Percentiles rank a stretch among this genome's conserved stretches.
phyloP scores from a whole-genome alignment of 768 basidiomycete genomes.

The Erythrobasidium yunnanense region DNA sequence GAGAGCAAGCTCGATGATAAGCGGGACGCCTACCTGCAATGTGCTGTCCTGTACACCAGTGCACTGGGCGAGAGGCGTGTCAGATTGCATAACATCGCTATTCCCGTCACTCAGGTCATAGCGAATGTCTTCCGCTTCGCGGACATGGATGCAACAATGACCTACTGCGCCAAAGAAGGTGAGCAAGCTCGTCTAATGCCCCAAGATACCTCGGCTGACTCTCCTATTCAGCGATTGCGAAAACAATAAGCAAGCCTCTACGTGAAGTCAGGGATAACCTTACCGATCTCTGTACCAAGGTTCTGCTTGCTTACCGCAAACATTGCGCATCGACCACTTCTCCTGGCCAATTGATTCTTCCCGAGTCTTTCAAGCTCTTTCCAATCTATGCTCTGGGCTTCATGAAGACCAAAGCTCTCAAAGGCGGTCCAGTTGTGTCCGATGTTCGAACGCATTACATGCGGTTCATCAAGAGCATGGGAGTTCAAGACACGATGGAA shows the following conservation, averaged over 20 bases:
- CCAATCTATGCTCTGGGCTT: slow-evolving; percentile 71
- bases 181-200: slow-evolving; percentile 30
- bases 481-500: slow-evolving; percentile 59
- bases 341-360: slow-evolving; percentile 80
- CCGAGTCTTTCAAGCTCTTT: slow-evolving; percentile 78
- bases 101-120: slow-evolving; percentile 70
- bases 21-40: slow-evolving; percentile 67
- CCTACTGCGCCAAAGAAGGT: slow-evolving; percentile 69
- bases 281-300: slow-evolving; percentile 67
- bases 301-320: slow-evolving; percentile 74
- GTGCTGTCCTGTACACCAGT: slow-evolving; percentile 77
- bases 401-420: slow-evolving; percentile 81
- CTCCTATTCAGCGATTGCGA: slow-evolving; percentile 54
- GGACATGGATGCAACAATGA: slow-evolving; percentile 74
- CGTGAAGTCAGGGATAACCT: slow-evolving; percentile 70
- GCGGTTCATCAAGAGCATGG: slow-evolving; percentile 61
- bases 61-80: slow-evolving; percentile 67
- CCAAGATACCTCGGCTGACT: neutral
- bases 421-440: slow-evolving; percentile 86
- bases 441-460: slow-evolving; percentile 82
- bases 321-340: slow-evolving; percentile 72
- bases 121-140: slow-evolving; percentile 82
- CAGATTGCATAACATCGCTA: slow-evolving; percentile 69
- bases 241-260: slow-evolving; percentile 53
- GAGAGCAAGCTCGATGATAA: slow-evolving; percentile 55